A percentile compares a stretch with the other conserved stretches of the same genome.
Conservation (phyloP, 2,329 filamentous ascomycete genomes). For the Aspergillus ochraceoroseus region DNA sequence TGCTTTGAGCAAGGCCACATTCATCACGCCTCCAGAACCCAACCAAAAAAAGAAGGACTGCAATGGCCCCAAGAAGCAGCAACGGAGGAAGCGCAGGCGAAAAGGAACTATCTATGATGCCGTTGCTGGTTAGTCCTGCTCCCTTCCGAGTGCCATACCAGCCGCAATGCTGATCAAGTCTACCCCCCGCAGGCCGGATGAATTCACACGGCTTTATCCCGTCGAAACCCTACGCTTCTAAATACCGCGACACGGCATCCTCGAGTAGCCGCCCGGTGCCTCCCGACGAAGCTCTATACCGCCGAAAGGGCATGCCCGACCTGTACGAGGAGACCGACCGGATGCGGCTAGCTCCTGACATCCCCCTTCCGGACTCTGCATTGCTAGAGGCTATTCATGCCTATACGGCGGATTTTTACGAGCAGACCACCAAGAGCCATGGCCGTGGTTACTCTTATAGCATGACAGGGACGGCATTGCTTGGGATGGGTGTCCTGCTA, state of each 20-base stretch:
- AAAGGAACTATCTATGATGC: slow-evolving; percentile 54
- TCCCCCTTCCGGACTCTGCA: slow-evolving; percentile 52
- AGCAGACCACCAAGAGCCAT: slow-evolving; percentile 29
- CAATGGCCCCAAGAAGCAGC: slow-evolving; percentile 7
- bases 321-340: slow-evolving; percentile 52
- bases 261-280: slow-evolving; percentile 41
- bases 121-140: slow-evolving; percentile 57
- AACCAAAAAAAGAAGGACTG: slow-evolving; percentile 10
- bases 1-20: slow-evolving; percentile 21
- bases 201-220: slow-evolving; percentile 37
- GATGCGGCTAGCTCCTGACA: slow-evolving; percentile 38
- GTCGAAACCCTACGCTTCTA: slow-evolving; percentile 22
- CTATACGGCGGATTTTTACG: slow-evolving; percentile 55
- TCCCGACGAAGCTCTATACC: slow-evolving; percentile 58
- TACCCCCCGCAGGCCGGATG: slow-evolving; percentile 50
- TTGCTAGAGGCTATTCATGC: slow-evolving; percentile 54
- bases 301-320: slow-evolving; percentile 47
- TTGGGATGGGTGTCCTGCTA: slow-evolving; percentile 57
- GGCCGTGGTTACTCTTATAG: slow-evolving; percentile 46
- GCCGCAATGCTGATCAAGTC: not conserved
- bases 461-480: slow-evolving; percentile 59
- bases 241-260: slow-evolving; percentile 34
- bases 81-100: slow-evolving; percentile 28
- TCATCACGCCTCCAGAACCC: slow-evolving; percentile 15
- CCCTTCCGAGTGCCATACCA: too few species aligned